Evolutionary conservation across 331 rosid genomes (phyloP).

Genomic region (Pyracantha coccinea): DNA sequence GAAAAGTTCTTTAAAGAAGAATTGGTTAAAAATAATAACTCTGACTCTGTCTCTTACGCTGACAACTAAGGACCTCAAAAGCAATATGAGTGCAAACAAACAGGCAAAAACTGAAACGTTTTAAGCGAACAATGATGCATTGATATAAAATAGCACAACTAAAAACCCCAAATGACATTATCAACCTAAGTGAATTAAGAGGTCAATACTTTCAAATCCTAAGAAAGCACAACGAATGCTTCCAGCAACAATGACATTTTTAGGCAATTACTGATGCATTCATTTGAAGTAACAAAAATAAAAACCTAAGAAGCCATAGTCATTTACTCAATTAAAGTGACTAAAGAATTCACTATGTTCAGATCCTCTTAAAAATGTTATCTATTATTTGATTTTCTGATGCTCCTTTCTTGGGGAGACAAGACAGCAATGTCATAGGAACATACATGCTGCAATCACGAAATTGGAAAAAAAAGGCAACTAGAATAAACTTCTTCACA

Average conservation of each 20-base stretch:
- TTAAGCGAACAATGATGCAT: background rate
- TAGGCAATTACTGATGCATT: background rate
- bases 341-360: too few relatives aligned
- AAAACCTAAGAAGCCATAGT: too few relatives aligned
- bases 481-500: too few relatives aligned
- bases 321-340: too few relatives aligned
- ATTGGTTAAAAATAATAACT: background rate
- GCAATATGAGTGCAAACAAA: background rate
- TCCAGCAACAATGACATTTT: background rate
- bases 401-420: too few relatives aligned
- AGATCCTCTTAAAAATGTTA: too few relatives aligned
- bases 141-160: background rate
- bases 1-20: background rate
- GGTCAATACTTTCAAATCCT: background rate
- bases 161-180: background rate
- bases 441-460: too few relatives aligned
- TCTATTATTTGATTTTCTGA: too few relatives aligned
- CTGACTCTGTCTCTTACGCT: background rate
- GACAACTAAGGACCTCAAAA: background rate
- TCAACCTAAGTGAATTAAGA: background rate
- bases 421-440: too few relatives aligned
- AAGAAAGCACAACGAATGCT: background rate
- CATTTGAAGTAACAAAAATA: too few relatives aligned
- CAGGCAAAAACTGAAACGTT: background rate
- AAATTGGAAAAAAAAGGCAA: too few relatives aligned